Conservation (phyloP, 306 rosid species). For the Sechiopsis laciniata region DNA sequence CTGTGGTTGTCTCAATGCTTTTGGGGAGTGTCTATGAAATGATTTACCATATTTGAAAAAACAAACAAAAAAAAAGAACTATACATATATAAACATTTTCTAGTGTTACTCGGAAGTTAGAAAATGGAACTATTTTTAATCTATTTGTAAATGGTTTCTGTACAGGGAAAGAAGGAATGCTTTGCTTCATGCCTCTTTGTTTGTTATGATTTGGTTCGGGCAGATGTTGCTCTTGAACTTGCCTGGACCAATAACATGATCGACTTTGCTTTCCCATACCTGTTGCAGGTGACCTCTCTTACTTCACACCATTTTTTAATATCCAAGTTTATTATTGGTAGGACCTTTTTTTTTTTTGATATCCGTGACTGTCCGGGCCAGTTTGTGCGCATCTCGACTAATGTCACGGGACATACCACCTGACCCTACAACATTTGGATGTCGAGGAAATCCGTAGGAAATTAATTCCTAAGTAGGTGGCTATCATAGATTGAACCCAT, state of each 20-base stretch:
- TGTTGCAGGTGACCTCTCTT: constrained; percentile 58
- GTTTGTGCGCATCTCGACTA: too few relatives aligned
- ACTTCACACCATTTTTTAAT: neutral
- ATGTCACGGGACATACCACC: too few relatives aligned
- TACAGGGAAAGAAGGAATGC: constrained; percentile 99
- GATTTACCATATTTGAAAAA: neutral
- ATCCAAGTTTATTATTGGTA: constrained; percentile 6
- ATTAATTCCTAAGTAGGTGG: too few relatives aligned
- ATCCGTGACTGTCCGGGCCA: too few relatives aligned
- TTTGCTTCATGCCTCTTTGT: constrained; percentile 96
- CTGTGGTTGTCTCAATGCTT: neutral
- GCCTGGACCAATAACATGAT: constrained; percentile 96
- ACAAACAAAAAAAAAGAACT: neutral
- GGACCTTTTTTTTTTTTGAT: too few relatives aligned
- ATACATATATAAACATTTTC: neutral
- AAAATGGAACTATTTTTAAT: neutral
- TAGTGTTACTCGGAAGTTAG: neutral
- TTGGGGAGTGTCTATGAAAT: neutral
- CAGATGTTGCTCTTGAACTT: constrained; percentile 80
- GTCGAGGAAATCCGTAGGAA: too few relatives aligned
- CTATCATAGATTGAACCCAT: too few relatives aligned
- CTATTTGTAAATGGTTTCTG: constrained; percentile 15
- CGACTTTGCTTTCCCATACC: constrained; percentile 90
- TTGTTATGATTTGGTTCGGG: constrained; percentile 83
- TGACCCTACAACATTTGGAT: too few relatives aligned